Evolutionary conservation across 1,284 basidiomycete species (phyloP), one percentile per base, ranked within the genome.

Genomic region (Ustilago cynodontis): DNA sequence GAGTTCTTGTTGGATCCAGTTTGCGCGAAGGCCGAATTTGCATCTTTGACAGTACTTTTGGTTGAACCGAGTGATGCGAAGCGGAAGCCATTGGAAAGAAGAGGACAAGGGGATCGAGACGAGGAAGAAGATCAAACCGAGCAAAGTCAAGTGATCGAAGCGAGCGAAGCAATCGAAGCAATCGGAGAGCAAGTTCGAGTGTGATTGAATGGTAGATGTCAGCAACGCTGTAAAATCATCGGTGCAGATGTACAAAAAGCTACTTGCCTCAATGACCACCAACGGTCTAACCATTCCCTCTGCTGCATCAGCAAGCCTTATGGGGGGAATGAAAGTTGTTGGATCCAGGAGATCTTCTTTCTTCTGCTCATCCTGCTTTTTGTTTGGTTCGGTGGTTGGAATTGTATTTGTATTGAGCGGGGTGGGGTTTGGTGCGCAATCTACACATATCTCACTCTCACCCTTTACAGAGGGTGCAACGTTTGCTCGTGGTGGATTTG

Each of bases 1-100:
- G 3, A 75, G 60, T 41, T 75, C 72, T 33, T 75, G 72, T 35
- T 71, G 68, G 10, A 75, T 52, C 72, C 72, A 75, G 37, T 71
- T 71, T 3, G 72, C 72, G 6, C 72, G 51, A 5, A 75, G 64
- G 6, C 64, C 67, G 28, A 75, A 75, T 16, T 71, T 70, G 54
- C 72, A 75, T 37, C 68, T 28, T 37, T 66, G 64, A 49, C 72
- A 75, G 54, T 75, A 75, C 72, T 75, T 57, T 20, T 20, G 1
- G 43, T n/a, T n/a, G n/a, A n/a, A n/a, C n/a, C n/a, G n/a, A n/a
- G n/a, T n/a, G n/a, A n/a, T n/a, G n/a, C n/a, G n/a, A n/a, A n/a
- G n/a, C n/a, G n/a, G n/a, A n/a, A n/a, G n/a, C n/a, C n/a, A n/a
- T n/a, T n/a, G n/a, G n/a, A n/a, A n/a, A n/a, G n/a, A n/a, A n/a